These are phyloP conservation scores for Sporothrix sp. DNA, from an alignment of 2,329 filamentous ascomycete genomes.

Conservation along the genomic window DNA sequence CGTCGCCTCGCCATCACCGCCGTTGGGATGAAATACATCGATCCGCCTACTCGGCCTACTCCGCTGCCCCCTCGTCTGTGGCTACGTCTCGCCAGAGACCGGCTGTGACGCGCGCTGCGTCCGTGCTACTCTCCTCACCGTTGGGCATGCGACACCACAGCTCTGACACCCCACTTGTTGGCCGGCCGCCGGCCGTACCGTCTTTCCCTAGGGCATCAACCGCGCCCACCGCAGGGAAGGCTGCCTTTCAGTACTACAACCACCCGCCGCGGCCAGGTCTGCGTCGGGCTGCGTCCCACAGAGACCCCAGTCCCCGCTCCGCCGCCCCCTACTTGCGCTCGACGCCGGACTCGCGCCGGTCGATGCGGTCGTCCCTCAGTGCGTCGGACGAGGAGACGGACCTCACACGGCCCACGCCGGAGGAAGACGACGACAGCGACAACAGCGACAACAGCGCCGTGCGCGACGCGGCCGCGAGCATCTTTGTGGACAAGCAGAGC, in stretches of 20 bases:
- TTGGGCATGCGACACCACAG: slow-evolving; percentile 24
- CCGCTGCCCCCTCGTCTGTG: slow-evolving; percentile 11
- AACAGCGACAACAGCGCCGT: slow-evolving; percentile 19
- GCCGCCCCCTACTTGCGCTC: slow-evolving; percentile 28
- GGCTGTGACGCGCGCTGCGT: slow-evolving; percentile 14
- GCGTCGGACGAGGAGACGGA: slow-evolving; percentile 33
- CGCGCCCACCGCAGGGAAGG: slow-evolving; percentile 11
- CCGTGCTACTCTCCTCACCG: slow-evolving; percentile 19
- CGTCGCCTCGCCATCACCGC: slow-evolving; percentile 23
- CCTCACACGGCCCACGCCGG: slow-evolving; percentile 27
- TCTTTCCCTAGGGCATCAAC: slow-evolving; percentile 14
- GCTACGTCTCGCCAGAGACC: slow-evolving; percentile 13
- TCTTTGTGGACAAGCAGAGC: slow-evolving; percentile 10
- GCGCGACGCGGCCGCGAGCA: slow-evolving; percentile 7
- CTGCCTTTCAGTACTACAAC: slow-evolving; percentile 17
- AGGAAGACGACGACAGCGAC: slow-evolving; percentile 23
- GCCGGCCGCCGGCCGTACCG: slow-evolving; percentile 17
- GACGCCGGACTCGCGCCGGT: slow-evolving; percentile 28
- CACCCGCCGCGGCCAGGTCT: slow-evolving; percentile 22
- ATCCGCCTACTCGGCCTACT: slow-evolving; percentile 18
- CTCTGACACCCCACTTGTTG: slow-evolving; percentile 23
- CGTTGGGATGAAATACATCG: slow-evolving; percentile 23
- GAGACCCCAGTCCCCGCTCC: slow-evolving; percentile 27
- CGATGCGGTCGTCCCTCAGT: slow-evolving; percentile 27
- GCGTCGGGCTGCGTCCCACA: slow-evolving; percentile 22